phyloP scores from a whole-genome alignment of 1,284 basidiomycete species.

The Meira miltonrushii region DNA sequence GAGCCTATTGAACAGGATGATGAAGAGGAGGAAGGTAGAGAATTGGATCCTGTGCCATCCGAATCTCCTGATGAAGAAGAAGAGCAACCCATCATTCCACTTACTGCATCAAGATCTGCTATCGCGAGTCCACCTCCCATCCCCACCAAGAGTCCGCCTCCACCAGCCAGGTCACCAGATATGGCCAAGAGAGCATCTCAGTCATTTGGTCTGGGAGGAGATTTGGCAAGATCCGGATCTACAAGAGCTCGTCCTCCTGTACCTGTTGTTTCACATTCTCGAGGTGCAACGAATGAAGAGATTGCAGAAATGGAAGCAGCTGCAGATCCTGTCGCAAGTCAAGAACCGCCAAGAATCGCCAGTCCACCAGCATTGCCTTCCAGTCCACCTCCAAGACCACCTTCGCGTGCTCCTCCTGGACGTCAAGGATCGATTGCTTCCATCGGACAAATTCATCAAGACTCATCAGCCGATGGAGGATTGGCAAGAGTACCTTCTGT shows the following conservation, averaged over 20 bases:
- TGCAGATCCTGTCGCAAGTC: constrained; percentile 42
- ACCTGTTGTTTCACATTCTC: constrained; percentile 21
- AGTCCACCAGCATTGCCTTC: constrained; percentile 26
- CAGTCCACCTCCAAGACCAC: constrained; percentile 60
- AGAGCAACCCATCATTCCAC: constrained; percentile 14
- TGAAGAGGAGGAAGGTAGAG: constrained; percentile 2
- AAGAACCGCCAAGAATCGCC: constrained; percentile 62
- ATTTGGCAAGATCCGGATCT: constrained; percentile 20
- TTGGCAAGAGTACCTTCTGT: constrained; percentile 54
- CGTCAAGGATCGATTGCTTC: constrained; percentile 69
- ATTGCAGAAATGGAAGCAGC: constrained; percentile 21
- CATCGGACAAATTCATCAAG: constrained; percentile 70
- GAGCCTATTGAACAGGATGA: constrained; percentile 14
- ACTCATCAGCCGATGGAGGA: constrained; percentile 62
- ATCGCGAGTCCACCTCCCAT: constrained; percentile 13
- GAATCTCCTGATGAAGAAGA: constrained; percentile 2
- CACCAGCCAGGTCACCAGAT: constrained; percentile 19
- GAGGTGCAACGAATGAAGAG: constrained; percentile 15
- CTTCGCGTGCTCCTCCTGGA: constrained; percentile 71
- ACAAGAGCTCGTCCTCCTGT: constrained; percentile 22
- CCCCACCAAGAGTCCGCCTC: constrained; percentile 23
- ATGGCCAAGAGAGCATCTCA: not conserved
- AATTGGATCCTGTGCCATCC: not conserved
- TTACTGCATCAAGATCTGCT: constrained; percentile 15
- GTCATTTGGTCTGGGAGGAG: constrained; percentile 15